Percentiles rank a stretch among this genome's conserved stretches.
Conservation (phyloP, 23 red algal genomes). For the Gracilaria vermiculophylla region DNA sequence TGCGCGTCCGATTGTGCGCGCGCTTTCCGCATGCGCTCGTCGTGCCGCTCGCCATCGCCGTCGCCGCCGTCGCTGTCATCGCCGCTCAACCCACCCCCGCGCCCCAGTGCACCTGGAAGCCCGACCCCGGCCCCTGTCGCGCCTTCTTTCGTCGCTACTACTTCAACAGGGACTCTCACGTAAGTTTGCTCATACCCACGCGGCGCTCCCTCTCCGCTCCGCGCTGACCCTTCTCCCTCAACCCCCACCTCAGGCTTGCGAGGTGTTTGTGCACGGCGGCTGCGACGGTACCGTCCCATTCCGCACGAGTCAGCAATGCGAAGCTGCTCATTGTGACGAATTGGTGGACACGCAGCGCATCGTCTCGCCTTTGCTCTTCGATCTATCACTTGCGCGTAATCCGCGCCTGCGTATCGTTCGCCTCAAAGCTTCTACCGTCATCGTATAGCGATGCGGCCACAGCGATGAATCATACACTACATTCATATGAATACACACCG, state of each 20-base stretch:
- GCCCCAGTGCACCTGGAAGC: constrained; percentile 30
- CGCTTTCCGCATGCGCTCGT: neutral
- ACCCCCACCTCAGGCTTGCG: constrained; percentile 22
- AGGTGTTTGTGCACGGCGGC: constrained; percentile 71
- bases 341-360: neutral
- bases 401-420: constrained; percentile 1
- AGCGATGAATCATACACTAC: no score
- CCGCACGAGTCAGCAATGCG: constrained; percentile 68
- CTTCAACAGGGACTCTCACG: constrained; percentile 47
- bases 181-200: neutral
- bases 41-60: neutral
- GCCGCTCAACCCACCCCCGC: neutral
- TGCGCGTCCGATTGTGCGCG: neutral
- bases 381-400: neutral
- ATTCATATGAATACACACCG: no score
- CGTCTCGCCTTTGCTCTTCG: neutral
- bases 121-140: constrained; percentile 67
- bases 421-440: neutral
- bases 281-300: constrained; percentile 72
- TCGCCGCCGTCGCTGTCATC: no score
- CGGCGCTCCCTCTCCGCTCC: neutral
- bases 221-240: neutral
- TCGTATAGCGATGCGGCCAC: constrained; percentile 8
- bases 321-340: constrained; percentile 66
- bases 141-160: constrained; percentile 81